Percentiles rank a stretch among this genome's conserved stretches.
phyloP scores from a whole-genome alignment of 345 rosid species.

The Dipteronia sinensis region DNA sequence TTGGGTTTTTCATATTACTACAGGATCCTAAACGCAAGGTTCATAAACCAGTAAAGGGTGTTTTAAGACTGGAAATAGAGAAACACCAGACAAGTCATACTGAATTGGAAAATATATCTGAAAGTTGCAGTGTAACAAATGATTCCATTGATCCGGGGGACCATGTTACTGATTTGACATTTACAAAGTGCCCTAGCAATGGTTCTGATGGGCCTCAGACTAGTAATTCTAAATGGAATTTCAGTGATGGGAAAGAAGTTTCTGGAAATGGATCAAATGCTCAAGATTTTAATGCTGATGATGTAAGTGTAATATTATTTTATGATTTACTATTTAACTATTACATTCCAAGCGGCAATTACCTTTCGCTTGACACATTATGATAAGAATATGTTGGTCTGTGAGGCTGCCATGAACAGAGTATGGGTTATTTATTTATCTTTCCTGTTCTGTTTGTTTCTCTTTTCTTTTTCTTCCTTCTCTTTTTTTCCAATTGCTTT shows the following conservation, averaged over 20 bases:
- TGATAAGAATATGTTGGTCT: not conserved
- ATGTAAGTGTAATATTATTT: conserved; percentile 52
- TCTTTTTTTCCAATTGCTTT: not conserved
- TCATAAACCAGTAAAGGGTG: conserved; percentile 94
- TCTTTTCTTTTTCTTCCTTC: not conserved
- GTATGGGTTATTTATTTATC: not conserved
- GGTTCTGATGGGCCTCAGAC: conserved; percentile 67
- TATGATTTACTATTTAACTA: not conserved
- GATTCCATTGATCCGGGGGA: conserved; percentile 80
- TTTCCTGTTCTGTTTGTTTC: not conserved
- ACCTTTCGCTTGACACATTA: conserved; percentile 8
- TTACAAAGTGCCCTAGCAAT: conserved; percentile 64
- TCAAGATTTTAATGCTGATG: conserved; percentile 54
- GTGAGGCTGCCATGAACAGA: not conserved
- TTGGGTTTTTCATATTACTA: conserved; percentile 21
- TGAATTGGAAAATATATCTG: conserved; percentile 80
- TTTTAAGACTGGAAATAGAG: conserved; percentile 91
- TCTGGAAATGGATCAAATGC: conserved; percentile 59
- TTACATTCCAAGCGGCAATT: not conserved
- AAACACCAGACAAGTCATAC: conserved; percentile 70
- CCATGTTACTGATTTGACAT: conserved; percentile 48
- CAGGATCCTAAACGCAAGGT: conserved; percentile 94
- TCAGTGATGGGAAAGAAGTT: conserved; percentile 59
- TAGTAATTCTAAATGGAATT: conserved; percentile 59
- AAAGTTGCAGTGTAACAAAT: conserved; percentile 84